phyloP scores from a whole-genome alignment of 129 eudicot species.

The Flaveria ramosissima region DNA sequence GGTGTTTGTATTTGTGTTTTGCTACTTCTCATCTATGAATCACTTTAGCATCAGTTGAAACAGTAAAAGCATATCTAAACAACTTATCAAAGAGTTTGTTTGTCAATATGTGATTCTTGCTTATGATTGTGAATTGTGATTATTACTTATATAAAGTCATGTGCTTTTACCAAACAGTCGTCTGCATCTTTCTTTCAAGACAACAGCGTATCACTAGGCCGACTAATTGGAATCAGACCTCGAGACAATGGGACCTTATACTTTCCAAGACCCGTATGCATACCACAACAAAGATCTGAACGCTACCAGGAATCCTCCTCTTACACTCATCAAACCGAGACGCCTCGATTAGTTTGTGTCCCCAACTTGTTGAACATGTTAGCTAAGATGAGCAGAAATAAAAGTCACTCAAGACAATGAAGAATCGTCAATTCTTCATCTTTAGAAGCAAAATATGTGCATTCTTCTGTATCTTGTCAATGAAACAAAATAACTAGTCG shows the following conservation, averaged over 20 bases:
- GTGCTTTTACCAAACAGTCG: constrained; percentile 45
- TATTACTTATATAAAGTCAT: not conserved
- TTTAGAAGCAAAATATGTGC: constrained; percentile 15
- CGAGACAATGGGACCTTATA: constrained; percentile 46
- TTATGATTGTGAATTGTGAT: not conserved
- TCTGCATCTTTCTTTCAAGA: constrained; percentile 76
- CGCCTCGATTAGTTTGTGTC: constrained; percentile 53
- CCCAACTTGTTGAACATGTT: constrained; percentile 50
- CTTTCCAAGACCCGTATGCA: constrained; percentile 32
- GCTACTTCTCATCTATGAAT: no score
- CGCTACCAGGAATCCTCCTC: constrained; percentile 23
- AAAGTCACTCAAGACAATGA: constrained; percentile 43
- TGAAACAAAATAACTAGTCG: not conserved
- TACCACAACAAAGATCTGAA: constrained; percentile 23
- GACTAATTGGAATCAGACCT: constrained; percentile 68
- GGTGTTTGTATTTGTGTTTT: not conserved
- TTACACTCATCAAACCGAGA: constrained; percentile 13
- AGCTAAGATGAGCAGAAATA: constrained; percentile 52
- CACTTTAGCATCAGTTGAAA: no score
- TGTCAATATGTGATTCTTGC: not conserved
- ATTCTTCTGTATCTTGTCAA: not conserved
- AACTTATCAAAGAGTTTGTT: not conserved
- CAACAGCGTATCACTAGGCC: constrained; percentile 68
- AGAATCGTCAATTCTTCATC: not conserved
- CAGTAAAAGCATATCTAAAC: no score